Percentiles rank a stretch among this genome's conserved stretches.
phyloP scores from a whole-genome alignment of 495 filamentous ascomycete species.

The Oidiodendron maius region DNA sequence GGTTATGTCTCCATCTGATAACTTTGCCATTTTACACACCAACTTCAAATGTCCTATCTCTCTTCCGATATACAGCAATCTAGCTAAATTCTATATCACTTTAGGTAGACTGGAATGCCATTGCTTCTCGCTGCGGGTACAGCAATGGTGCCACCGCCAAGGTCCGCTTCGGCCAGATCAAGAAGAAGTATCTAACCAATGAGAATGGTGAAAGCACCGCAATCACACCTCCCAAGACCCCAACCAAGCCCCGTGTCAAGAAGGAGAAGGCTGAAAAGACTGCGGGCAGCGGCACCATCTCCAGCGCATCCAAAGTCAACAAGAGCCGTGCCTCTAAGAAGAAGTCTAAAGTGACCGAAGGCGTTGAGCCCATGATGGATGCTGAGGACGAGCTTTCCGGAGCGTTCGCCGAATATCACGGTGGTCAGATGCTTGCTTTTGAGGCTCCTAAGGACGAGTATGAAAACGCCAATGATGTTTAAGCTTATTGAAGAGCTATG shows the following conservation, averaged over 20 bases:
- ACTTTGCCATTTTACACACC: too few relatives aligned
- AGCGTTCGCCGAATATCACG: too few relatives aligned
- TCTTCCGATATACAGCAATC: too few relatives aligned
- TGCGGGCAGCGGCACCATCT: background rate
- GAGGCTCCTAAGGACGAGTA: background rate
- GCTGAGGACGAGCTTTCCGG: background rate
- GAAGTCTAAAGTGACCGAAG: background rate
- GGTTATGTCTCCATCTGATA: too few relatives aligned
- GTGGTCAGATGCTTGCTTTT: too few relatives aligned
- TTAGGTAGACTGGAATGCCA: constrained; percentile 22
- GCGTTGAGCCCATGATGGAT: constrained; percentile 3
- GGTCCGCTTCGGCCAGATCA: constrained; percentile 19
- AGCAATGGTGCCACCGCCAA: constrained; percentile 9
- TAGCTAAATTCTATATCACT: too few relatives aligned
- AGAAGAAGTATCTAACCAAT: constrained; percentile 10
- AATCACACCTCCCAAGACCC: background rate
- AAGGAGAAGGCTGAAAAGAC: constrained; percentile 14
- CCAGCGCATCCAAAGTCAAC: constrained; percentile 14
- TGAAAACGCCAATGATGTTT: too few relatives aligned
- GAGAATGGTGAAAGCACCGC: background rate
- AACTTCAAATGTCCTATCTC: too few relatives aligned
- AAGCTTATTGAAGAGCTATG: too few relatives aligned
- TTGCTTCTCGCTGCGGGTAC: constrained; percentile 15
- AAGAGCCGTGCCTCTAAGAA: constrained; percentile 10
- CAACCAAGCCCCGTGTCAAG: constrained; percentile 13